These are phyloP conservation scores for Stachybotrys chartarum DNA, from an alignment of 2,329 filamentous ascomycete genomes.

Conservation along the genomic window DNA sequence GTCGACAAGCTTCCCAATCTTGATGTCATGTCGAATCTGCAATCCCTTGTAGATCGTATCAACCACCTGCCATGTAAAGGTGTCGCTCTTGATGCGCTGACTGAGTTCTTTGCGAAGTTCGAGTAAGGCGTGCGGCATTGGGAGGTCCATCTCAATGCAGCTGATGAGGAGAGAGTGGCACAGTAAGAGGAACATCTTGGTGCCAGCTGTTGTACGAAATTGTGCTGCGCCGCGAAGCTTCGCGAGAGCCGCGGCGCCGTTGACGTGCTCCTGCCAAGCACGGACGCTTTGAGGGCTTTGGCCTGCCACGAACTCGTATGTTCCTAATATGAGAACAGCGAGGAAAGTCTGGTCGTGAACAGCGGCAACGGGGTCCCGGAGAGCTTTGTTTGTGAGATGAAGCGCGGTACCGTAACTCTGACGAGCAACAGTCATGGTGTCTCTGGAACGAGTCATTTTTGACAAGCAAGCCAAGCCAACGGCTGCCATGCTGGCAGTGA, in stretches of 20 bases:
- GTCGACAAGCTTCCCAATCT: conserved; percentile 25
- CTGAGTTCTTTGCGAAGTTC: conserved; percentile 37
- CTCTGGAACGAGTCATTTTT: conserved; percentile 32
- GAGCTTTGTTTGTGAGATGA: conserved; percentile 40
- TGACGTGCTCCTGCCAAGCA: conserved; percentile 47
- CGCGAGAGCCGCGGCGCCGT: conserved; percentile 43
- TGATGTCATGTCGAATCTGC: conserved; percentile 40
- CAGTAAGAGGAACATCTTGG: conserved; percentile 47
- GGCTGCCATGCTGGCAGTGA: conserved; percentile 45
- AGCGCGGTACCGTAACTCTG: conserved; percentile 45
- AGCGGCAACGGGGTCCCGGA: conserved; percentile 35
- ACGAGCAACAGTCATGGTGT: conserved; percentile 38
- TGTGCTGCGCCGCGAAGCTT: conserved; percentile 40
- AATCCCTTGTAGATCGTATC: conserved; percentile 37
- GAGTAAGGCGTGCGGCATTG: conserved; percentile 40
- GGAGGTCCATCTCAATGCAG: conserved; percentile 40
- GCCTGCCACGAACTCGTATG: conserved; percentile 47
- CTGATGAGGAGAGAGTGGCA: conserved; percentile 43
- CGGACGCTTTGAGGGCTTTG: conserved; percentile 36
- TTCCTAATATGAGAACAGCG: conserved; percentile 44
- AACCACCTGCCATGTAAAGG: conserved; percentile 35
- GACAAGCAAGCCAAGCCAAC: conserved; percentile 47
- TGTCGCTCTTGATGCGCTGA: conserved; percentile 23
- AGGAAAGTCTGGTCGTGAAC: conserved; percentile 45
- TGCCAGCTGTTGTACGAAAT: conserved; percentile 36